Conservation (phyloP, 2,329 filamentous ascomycete species). For the Alternaria arbusti region DNA sequence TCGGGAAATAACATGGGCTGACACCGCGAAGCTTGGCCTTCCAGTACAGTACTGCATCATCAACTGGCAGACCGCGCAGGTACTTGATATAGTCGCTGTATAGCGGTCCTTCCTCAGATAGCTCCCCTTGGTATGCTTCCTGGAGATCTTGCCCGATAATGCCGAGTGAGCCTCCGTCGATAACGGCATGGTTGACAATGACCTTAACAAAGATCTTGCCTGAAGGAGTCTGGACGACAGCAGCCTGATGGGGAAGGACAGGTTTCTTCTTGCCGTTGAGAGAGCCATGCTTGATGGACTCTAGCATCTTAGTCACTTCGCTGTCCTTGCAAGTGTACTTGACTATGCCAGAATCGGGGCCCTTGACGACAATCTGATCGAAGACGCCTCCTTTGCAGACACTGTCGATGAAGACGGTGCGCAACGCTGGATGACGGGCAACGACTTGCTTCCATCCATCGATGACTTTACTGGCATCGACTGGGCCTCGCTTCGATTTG, state of each 20-base stretch:
- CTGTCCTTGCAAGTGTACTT: constrained; percentile 30
- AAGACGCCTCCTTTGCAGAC: constrained; percentile 45
- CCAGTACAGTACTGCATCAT: constrained; percentile 39
- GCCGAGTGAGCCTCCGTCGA: constrained; percentile 42
- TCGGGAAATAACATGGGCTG: constrained; percentile 44
- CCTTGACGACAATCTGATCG: constrained; percentile 43
- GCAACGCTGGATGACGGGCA: constrained; percentile 40
- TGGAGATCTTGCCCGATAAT: constrained; percentile 41
- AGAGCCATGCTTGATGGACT: constrained; percentile 33
- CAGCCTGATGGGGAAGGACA: constrained; percentile 41
- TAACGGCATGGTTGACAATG: constrained; percentile 45
- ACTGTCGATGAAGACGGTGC: constrained; percentile 44
- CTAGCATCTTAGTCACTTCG: constrained; percentile 28
- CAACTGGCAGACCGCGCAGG: constrained; percentile 26
- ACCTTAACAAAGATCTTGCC: constrained; percentile 42
- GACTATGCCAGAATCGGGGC: constrained; percentile 31
- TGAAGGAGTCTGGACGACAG: constrained; percentile 34
- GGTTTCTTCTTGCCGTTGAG: constrained; percentile 40
- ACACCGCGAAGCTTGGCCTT: constrained; percentile 38
- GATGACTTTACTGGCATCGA: constrained; percentile 31
- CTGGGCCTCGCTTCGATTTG: constrained; percentile 24
- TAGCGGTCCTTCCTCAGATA: constrained; percentile 33
- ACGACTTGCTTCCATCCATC: constrained; percentile 43
- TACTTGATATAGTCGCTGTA: constrained; percentile 48
- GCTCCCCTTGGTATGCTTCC: constrained; percentile 36